Evolutionary conservation across 345 rosid genomes (phyloP).

Genomic region (Arabis alpina): DNA sequence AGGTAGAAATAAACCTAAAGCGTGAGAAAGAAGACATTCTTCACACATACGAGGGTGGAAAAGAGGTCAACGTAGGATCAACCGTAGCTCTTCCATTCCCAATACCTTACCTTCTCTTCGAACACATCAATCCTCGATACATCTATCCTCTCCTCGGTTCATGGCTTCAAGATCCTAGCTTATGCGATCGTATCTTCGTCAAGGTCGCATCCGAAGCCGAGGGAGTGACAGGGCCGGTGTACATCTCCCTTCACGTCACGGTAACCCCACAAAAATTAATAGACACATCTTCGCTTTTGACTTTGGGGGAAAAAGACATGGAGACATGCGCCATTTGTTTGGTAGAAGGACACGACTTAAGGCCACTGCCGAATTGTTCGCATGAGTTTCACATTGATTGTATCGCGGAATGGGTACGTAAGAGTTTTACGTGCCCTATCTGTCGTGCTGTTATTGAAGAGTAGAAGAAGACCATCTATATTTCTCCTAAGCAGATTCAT

Average conservation of each 20-base stretch:
- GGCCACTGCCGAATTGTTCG: no score
- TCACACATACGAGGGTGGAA: background rate
- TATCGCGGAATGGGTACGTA: no score
- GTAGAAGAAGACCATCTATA: no score
- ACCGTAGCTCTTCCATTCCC: background rate
- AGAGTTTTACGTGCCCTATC: no score
- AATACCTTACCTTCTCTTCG: background rate
- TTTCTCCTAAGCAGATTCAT: no score
- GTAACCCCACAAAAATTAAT: background rate
- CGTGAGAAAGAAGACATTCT: background rate
- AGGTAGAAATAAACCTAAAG: background rate
- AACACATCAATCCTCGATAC: background rate
- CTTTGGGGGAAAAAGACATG: background rate
- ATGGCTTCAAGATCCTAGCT: background rate
- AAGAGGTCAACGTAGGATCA: background rate
- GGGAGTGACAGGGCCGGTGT: background rate
- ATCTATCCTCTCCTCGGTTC: background rate
- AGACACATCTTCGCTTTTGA: background rate
- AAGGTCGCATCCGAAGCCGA: background rate
- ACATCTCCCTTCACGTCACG: background rate
- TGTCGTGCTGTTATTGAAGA: no score
- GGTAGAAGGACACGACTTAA: background rate
- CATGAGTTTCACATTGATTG: no score
- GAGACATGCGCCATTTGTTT: background rate
- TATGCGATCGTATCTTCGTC: background rate